Evolutionary conservation across 441 rosid species (phyloP), one percentile per base, ranked within the genome.

Genomic region (Populus hybrid): DNA sequence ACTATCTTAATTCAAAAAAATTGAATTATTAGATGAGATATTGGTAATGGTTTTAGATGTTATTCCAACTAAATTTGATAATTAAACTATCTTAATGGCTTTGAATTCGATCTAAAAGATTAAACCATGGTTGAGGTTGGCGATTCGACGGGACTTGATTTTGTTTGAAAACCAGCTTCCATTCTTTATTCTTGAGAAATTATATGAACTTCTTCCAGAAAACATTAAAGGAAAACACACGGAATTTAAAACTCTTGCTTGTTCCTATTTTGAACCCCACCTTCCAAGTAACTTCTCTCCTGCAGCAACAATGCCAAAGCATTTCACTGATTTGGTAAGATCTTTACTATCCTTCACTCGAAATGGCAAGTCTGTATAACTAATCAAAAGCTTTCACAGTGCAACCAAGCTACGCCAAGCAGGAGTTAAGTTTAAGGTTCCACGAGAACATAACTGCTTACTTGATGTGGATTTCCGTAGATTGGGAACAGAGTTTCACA

Each of bases 121-220:
- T 36, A 36, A 36, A 36, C 0, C 2, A 2, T 28, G 29, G 29
- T 28, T 28, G 29, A 28, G 29, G 29, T 28, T 28, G 29, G 29
- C 29, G 29, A 28, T 28, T 28, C 29, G 2, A 28, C 29, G 29
- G 29, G 29, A 28, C 29, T 28, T 28, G 29, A 28, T 28, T 64
- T 72, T 84, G 16, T 81, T 84, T n/a, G 86, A 84, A 56, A 84
- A 84, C 45, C 86, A 84, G 26, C 56, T 28, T 1, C 81, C 81
- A 14, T 78, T 78, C 53, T 68, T n/a, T n/a, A n/a, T n/a, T n/a
- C n/a, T n/a, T n/a, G n/a, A n/a, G n/a, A n/a, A n/a, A n/a, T n/a
- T n/a, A 5, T 78, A 76, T 16, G 31, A 73, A 18, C 72, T 74
- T 28, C 69, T 76, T 16, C 29, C 7, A 28, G 9, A 23, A 28